phyloP scores from a whole-genome alignment of 805 yeast species.

The Yamadazyma takamatsuzukensis region DNA sequence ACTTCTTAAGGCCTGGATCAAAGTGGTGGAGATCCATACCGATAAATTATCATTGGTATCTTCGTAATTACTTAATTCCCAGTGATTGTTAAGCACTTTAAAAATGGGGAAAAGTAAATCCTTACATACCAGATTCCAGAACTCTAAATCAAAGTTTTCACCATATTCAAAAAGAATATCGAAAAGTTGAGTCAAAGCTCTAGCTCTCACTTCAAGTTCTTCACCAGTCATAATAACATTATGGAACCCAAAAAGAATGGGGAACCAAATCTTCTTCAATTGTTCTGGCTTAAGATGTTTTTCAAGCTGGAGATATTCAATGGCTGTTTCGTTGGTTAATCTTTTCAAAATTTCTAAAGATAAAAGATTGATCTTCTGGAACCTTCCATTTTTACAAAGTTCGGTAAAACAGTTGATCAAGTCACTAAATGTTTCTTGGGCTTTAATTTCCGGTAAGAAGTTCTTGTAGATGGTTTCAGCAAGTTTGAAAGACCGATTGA shows the following conservation, averaged over 20 bases:
- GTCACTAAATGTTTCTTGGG: constrained; percentile 65
- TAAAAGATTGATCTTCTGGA: constrained; percentile 76
- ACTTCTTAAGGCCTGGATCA: constrained; percentile 90
- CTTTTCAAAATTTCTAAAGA: constrained; percentile 70
- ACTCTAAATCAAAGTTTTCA: constrained; percentile 61
- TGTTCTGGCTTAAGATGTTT: constrained; percentile 9
- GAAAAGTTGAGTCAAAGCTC: constrained; percentile 80
- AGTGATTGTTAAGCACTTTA: constrained; percentile 68
- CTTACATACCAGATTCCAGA: constrained; percentile 81
- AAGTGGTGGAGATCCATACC: constrained; percentile 94
- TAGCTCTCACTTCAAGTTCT: constrained; percentile 89
- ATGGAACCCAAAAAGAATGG: constrained; percentile 79
- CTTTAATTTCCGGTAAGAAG: constrained; percentile 57
- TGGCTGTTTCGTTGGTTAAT: constrained; percentile 58
- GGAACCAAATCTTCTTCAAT: constrained; percentile 66
- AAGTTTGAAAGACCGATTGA: constrained; percentile 59
- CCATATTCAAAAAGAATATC: constrained; percentile 80
- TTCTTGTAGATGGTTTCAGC: constrained; percentile 59
- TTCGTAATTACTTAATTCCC: constrained; percentile 61
- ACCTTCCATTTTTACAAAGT: constrained; percentile 78
- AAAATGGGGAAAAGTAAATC: constrained; percentile 88
- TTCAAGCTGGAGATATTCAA: constrained; percentile 28
- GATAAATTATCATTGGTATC: constrained; percentile 79
- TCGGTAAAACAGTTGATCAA: constrained; percentile 74
- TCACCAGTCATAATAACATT: constrained; percentile 90